Evolutionary conservation across 129 eudicot genomes (phyloP).

Genomic region (Flaveria linearis): DNA sequence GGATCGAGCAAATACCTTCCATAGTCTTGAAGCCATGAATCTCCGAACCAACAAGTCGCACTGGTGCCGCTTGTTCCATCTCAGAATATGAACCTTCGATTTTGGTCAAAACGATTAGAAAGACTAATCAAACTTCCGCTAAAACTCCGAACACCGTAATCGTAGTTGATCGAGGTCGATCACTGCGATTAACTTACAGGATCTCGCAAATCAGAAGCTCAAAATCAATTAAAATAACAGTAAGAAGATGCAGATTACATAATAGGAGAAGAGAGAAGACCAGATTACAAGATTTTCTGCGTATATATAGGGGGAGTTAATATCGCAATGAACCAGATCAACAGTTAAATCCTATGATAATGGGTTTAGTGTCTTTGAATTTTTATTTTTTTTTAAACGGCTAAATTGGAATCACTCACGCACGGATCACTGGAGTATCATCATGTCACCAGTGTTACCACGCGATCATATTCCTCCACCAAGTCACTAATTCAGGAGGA

Average conservation of each 20-base stretch:
- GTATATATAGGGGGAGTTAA: constrained; percentile 14
- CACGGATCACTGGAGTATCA: no score
- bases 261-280: background rate
- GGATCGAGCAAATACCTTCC: constrained; percentile 44
- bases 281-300: constrained; percentile 3
- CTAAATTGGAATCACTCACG: no score
- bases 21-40: constrained; percentile 87
- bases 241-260: background rate
- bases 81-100: constrained; percentile 21
- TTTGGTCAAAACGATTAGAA: background rate
- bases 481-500: no score
- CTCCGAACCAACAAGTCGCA: constrained; percentile 54
- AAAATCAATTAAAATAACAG: background rate
- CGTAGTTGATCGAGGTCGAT: constrained; percentile 2
- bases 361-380: no score
- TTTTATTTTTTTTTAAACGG: no score
- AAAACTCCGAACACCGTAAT: constrained; percentile 17
- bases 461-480: no score
- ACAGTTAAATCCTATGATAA: background rate
- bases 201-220: background rate
- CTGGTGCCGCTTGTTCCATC: constrained; percentile 28
- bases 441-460: no score
- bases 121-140: background rate
- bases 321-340: background rate
- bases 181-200: constrained; percentile 16